Evolutionary conservation across 495 filamentous ascomycete species (phyloP).

Genomic region (Penicillium paradoxum): DNA sequence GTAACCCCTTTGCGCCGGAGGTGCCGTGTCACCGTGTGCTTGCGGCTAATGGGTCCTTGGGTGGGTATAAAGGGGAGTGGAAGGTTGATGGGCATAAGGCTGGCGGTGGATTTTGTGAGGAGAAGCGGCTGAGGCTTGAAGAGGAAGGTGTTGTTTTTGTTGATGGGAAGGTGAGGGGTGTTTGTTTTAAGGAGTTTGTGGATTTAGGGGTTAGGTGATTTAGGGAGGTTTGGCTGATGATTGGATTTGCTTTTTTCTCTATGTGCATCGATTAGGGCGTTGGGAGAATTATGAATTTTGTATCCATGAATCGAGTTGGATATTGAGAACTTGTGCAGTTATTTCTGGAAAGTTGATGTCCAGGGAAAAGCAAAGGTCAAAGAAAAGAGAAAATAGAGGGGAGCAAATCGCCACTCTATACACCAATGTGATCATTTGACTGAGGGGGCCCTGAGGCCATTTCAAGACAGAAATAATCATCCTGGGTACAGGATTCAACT

Average conservation of each 20-base stretch:
- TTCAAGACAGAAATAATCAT: too few relatives aligned
- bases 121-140: constrained; percentile 27
- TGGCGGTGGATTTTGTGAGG: constrained; percentile 22
- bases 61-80: constrained; percentile 35
- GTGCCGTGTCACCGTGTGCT: constrained; percentile 50
- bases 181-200: constrained; percentile 29
- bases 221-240: background rate
- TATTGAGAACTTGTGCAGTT: too few relatives aligned
- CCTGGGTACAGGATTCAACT: too few relatives aligned
- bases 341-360: too few relatives aligned
- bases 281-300: too few relatives aligned
- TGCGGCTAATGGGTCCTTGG: constrained; percentile 25
- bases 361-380: too few relatives aligned
- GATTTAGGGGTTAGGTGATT: constrained; percentile 19
- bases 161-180: constrained; percentile 24
- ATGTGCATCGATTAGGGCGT: too few relatives aligned
- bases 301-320: too few relatives aligned
- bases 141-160: constrained; percentile 32
- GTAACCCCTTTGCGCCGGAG: constrained; percentile 63
- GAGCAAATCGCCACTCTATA: too few relatives aligned
- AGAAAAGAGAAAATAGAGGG: too few relatives aligned
- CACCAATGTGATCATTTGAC: too few relatives aligned
- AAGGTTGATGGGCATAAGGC: constrained; percentile 15
- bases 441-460: too few relatives aligned
- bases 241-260: background rate